A percentile compares a stretch with the other conserved stretches of the same genome.
Conservation (phyloP, 176 grass and related monocot genomes). For the Musa beccarii region DNA sequence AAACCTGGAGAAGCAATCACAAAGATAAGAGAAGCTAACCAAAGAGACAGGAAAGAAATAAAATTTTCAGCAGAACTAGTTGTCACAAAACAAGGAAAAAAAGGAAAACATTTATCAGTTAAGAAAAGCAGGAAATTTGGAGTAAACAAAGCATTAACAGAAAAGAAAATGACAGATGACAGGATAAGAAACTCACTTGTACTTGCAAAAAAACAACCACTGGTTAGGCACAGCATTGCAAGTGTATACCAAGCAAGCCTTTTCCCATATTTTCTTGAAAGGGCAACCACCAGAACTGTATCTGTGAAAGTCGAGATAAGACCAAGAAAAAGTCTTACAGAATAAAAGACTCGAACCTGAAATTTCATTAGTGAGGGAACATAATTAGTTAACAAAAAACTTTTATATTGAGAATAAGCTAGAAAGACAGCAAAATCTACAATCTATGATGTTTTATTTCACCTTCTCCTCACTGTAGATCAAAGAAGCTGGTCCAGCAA, state of each 20-base stretch:
- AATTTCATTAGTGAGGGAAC: conserved; percentile 16
- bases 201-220: conserved; percentile 97
- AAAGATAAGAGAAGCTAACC: conserved; percentile 7
- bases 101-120: background rate
- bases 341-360: conserved; percentile 79
- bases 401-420: conserved; percentile 8
- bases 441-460: conserved; percentile 3
- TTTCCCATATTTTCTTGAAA: conserved; percentile 93
- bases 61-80: conserved; percentile 7
- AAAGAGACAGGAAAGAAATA: background rate
- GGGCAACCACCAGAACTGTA: conserved; percentile 71
- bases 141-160: background rate
- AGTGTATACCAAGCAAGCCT: conserved; percentile 83
- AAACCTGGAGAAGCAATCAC: conserved; percentile 51
- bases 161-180: conserved; percentile 10
- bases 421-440: conserved; percentile 13
- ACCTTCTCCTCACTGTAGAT: conserved; percentile 86
- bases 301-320: conserved; percentile 87
- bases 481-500: conserved; percentile 75
- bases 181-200: conserved; percentile 55
- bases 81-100: conserved; percentile 4
- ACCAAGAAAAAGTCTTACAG: conserved; percentile 94
- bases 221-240: conserved; percentile 89
- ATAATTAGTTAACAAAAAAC: conserved; percentile 14
- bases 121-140: background rate